These are phyloP conservation scores for Diospyros kaki DNA, from an alignment of 148 eudicot species.

Conservation along the genomic window DNA sequence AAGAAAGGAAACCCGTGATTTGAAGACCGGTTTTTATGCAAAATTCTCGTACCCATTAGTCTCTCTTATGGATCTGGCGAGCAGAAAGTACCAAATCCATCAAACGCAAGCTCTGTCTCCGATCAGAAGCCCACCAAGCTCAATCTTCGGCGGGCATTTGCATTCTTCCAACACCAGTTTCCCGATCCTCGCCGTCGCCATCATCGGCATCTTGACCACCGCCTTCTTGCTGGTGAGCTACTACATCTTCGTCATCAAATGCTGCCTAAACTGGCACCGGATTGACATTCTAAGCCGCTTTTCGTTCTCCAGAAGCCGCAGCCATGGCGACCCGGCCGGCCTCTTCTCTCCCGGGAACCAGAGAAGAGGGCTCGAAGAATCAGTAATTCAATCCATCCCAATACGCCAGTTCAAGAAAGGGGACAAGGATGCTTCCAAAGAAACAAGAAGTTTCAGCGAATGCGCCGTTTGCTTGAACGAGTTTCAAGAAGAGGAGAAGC, in stretches of 20 bases:
- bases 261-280: constrained; percentile 62
- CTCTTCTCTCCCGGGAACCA: constrained; percentile 21
- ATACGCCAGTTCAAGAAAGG: constrained; percentile 37
- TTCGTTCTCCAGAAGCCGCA: constrained; percentile 28
- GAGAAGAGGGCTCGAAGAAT: constrained; percentile 58
- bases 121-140: constrained; percentile 6
- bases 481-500: constrained; percentile 61
- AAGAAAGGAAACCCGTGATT: constrained; percentile 4
- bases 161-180: constrained; percentile 41
- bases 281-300: constrained; percentile 44
- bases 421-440: neutral
- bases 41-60: neutral
- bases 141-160: constrained; percentile 11
- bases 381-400: constrained; percentile 72
- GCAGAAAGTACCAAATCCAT: neutral
- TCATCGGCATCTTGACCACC: constrained; percentile 66
- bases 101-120: constrained; percentile 10
- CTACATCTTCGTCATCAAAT: constrained; percentile 82
- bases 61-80: constrained; percentile 18
- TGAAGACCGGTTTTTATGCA: neutral
- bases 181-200: constrained; percentile 74
- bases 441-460: constrained; percentile 25
- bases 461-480: constrained; percentile 83
- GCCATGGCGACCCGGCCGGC: constrained; percentile 12
- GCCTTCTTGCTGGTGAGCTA: constrained; percentile 60